These are phyloP conservation scores for Microdochium nivale DNA, from an alignment of 2,329 filamentous ascomycete genomes.

Conservation along the genomic window DNA sequence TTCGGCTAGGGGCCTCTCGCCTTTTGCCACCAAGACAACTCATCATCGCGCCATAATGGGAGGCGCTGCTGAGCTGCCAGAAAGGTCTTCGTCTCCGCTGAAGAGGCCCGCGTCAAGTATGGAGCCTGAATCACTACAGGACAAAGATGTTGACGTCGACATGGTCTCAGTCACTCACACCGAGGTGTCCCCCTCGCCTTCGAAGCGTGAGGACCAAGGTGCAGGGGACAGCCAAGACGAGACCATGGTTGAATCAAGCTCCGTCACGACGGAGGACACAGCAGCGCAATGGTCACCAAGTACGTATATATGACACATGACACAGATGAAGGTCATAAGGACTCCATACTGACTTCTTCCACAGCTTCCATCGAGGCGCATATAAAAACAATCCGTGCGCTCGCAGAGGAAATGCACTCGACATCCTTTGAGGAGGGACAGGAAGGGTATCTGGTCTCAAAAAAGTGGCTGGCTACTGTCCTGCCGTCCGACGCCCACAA, in stretches of 20 bases:
- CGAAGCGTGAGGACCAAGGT: constrained; percentile 5
- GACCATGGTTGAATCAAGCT: not conserved
- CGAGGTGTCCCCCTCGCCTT: constrained; percentile 3
- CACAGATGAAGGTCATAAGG: not conserved
- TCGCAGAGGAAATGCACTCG: constrained; percentile 45
- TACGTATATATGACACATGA: not conserved
- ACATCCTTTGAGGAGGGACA: constrained; percentile 58
- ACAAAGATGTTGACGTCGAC: constrained; percentile 33
- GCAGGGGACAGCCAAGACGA: not conserved
- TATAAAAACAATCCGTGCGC: constrained; percentile 59
- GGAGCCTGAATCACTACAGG: constrained; percentile 36
- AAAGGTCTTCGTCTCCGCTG: constrained; percentile 55
- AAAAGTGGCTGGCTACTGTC: constrained; percentile 69
- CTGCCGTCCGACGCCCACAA: constrained; percentile 54
- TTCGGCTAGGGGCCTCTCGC: not conserved
- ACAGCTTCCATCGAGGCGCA: constrained; percentile 54
- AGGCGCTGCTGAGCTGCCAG: constrained; percentile 46
- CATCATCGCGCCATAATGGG: constrained; percentile 48
- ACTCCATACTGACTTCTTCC: constrained; percentile 3
- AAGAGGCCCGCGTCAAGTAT: constrained; percentile 57
- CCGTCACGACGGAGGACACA: constrained; percentile 1
- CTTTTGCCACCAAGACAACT: constrained; percentile 24
- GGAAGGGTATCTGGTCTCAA: constrained; percentile 69
- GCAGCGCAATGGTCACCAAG: constrained; percentile 1
- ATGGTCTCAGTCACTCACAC: constrained; percentile 26